Evolutionary conservation across 371 early-diverging fungal species (phyloP).

Genomic region (Syncephalis plumigaleata): DNA sequence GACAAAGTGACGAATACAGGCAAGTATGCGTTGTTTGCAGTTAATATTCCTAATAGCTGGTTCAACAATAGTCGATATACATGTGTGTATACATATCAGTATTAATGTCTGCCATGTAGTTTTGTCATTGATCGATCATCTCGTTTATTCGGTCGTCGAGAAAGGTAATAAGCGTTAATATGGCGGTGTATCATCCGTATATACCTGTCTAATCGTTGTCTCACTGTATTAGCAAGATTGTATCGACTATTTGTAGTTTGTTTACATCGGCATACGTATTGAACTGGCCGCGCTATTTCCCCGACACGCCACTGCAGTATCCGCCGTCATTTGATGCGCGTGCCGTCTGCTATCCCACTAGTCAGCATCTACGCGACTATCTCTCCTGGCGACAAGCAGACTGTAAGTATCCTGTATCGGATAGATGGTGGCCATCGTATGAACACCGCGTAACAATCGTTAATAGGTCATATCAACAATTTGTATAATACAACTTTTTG

Average conservation of each 20-base stretch:
- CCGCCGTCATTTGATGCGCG: slow-evolving; percentile 88
- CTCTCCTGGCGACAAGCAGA: slow-evolving; percentile 91
- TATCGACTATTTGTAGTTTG: slow-evolving; percentile 61
- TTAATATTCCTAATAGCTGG: no score
- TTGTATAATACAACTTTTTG: slow-evolving; percentile 90
- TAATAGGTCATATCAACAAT: slow-evolving; percentile 70
- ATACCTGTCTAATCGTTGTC: background rate
- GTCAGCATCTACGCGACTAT: slow-evolving; percentile 71
- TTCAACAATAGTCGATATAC: background rate
- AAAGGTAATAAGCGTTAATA: no score
- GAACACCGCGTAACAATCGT: background rate
- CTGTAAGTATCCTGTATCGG: slow-evolving; percentile 22
- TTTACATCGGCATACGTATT: slow-evolving; percentile 78
- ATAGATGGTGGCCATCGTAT: background rate
- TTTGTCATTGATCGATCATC: slow-evolving; percentile 52
- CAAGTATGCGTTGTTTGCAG: no score
- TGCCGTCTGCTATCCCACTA: slow-evolving; percentile 71
- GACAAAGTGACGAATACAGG: slow-evolving; percentile 89
- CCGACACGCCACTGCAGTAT: slow-evolving; percentile 35
- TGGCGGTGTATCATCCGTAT: no score
- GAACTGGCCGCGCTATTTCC: slow-evolving; percentile 64
- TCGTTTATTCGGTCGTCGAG: slow-evolving; percentile 61
- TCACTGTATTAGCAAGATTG: slow-evolving; percentile 43
- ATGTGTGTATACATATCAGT: no score
- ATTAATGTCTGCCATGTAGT: slow-evolving; percentile 12